Conservation (phyloP, 1,284 basidiomycete species). For the Coniferiporia sulphurascens region DNA sequence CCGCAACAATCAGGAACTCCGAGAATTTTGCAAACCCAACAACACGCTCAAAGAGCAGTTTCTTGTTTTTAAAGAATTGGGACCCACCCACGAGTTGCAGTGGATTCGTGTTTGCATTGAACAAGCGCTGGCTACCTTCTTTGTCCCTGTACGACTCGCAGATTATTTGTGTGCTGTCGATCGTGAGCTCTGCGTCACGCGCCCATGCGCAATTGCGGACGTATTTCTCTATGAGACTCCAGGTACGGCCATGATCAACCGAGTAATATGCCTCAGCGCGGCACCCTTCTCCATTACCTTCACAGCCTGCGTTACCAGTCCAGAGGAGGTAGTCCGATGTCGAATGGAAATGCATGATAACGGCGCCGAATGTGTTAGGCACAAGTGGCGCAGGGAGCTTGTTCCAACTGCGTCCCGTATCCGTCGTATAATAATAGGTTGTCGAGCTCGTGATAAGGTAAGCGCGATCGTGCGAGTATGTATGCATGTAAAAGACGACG, state of each 20-base stretch:
- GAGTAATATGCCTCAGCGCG: conserved; percentile 73
- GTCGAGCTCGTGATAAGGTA: conserved; percentile 78
- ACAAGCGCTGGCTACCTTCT: conserved; percentile 66
- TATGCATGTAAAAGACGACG: conserved; percentile 84
- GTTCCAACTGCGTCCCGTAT: conserved; percentile 77
- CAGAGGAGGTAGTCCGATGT: conserved; percentile 85
- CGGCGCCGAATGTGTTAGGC: conserved; percentile 77
- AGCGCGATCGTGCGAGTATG: conserved; percentile 74
- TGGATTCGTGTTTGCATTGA: conserved; percentile 55
- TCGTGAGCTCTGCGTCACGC: conserved; percentile 67
- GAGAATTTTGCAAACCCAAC: conserved; percentile 97
- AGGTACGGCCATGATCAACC: conserved; percentile 72
- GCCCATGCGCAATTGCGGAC: conserved; percentile 94
- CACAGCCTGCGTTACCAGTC: conserved; percentile 76
- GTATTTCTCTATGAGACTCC: conserved; percentile 80
- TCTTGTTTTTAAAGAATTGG: conserved; percentile 70
- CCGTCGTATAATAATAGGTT: conserved; percentile 77
- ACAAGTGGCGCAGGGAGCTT: conserved; percentile 52
- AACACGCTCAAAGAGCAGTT: conserved; percentile 78
- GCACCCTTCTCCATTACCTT: conserved; percentile 43
- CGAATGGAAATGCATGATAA: conserved; percentile 87
- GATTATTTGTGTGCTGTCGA: conserved; percentile 84
- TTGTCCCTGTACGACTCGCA: conserved; percentile 90
- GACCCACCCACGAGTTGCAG: conserved; percentile 78
- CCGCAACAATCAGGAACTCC: conserved; percentile 91